Percentiles rank a stretch among this genome's conserved stretches.
Evolutionary conservation across 2,329 filamentous ascomycete species (phyloP).

Genomic region (Clarireedia hainanense): DNA sequence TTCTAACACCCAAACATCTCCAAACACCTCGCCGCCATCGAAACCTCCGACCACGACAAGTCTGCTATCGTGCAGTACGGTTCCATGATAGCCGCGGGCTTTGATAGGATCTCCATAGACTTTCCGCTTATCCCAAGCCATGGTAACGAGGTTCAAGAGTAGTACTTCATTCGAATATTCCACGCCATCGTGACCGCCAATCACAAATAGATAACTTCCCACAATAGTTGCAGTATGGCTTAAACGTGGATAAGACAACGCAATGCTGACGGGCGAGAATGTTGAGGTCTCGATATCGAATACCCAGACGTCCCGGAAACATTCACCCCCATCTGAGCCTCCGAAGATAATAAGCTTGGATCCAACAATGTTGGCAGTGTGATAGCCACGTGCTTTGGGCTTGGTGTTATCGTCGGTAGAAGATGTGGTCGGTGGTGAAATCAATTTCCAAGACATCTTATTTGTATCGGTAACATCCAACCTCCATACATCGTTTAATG

Average conservation of each 20-base stretch:
- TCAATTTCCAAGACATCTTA: slow-evolving; percentile 62
- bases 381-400: slow-evolving; percentile 60
- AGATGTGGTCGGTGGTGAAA: slow-evolving; percentile 36
- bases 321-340: slow-evolving; percentile 62
- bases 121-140: slow-evolving; percentile 63
- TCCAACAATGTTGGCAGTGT: slow-evolving; percentile 66
- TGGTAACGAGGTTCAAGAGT: slow-evolving; percentile 61
- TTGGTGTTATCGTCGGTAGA: slow-evolving; percentile 40
- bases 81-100: slow-evolving; percentile 59
- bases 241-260: slow-evolving; percentile 54
- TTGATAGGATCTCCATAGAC: slow-evolving; percentile 57
- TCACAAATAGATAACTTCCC: slow-evolving; percentile 61
- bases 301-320: slow-evolving; percentile 67
- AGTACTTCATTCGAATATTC: slow-evolving; percentile 64
- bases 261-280: slow-evolving; percentile 53
- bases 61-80: slow-evolving; percentile 57
- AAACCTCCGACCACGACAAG: slow-evolving; percentile 60
- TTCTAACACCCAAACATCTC: slow-evolving; percentile 59
- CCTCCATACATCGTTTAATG: slow-evolving; percentile 66
- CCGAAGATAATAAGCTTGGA: slow-evolving; percentile 66
- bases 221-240: slow-evolving; percentile 64
- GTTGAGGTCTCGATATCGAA: slow-evolving; percentile 56
- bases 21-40: slow-evolving; percentile 60
- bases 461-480: slow-evolving; percentile 57
- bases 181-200: slow-evolving; percentile 62